These are phyloP conservation scores for Hansenula lynferdii DNA, from an alignment of 1,139 yeast species.

Conservation along the genomic window DNA sequence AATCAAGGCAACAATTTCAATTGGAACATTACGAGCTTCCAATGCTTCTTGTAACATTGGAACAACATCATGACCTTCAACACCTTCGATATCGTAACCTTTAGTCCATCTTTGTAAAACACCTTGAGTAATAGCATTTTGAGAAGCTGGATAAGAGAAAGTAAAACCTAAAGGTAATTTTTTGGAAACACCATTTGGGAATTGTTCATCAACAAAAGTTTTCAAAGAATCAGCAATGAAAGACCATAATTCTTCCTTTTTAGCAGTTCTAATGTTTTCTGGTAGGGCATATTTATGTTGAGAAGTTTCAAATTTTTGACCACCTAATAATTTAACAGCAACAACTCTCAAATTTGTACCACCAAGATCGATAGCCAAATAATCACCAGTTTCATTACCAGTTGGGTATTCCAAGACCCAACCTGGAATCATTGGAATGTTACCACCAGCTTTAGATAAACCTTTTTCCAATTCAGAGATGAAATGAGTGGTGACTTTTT, in stretches of 20 bases:
- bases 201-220: slow-evolving; percentile 54
- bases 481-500: slow-evolving; percentile 64
- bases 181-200: slow-evolving; percentile 49
- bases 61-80: slow-evolving; percentile 93
- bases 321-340: slow-evolving; percentile 73
- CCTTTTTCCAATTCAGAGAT: slow-evolving; percentile 75
- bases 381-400: slow-evolving; percentile 86
- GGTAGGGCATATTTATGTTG: slow-evolving; percentile 84
- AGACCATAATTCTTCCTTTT: slow-evolving; percentile 67
- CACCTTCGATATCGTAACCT: slow-evolving; percentile 92
- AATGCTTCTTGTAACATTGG: slow-evolving; percentile 83
- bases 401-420: slow-evolving; percentile 96
- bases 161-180: slow-evolving; percentile 87
- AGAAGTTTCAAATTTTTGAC: slow-evolving; percentile 71
- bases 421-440: slow-evolving; percentile 94
- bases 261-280: slow-evolving; percentile 67
- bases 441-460: slow-evolving; percentile 68
- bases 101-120: slow-evolving; percentile 95
- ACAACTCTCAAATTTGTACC: slow-evolving; percentile 94
- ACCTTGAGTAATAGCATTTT: slow-evolving; percentile 78
- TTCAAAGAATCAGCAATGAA: slow-evolving; percentile 82
- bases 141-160: slow-evolving; percentile 90
- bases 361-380: slow-evolving; percentile 90
- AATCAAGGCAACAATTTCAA: slow-evolving; percentile 84
- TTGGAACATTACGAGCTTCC: slow-evolving; percentile 61